Conservation (phyloP, 805 yeast species). For the Starmerella asiatica region DNA sequence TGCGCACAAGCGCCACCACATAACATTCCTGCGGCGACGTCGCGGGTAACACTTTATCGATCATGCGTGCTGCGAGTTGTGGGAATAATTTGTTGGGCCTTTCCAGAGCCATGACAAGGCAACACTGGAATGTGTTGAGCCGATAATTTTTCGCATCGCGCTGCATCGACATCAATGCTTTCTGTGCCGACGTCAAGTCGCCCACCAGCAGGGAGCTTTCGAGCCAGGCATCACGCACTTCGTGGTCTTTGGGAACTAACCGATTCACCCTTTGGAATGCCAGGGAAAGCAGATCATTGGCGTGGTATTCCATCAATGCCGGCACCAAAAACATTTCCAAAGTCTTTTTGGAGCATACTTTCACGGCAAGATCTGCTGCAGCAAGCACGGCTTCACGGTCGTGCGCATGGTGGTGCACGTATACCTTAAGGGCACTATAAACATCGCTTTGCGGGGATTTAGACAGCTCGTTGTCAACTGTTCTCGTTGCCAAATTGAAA, state of each 20-base stretch:
- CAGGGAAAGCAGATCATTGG: constrained; percentile 23
- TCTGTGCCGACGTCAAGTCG: constrained; percentile 16
- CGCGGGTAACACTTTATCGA: constrained; percentile 41
- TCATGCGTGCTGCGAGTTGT: constrained; percentile 44
- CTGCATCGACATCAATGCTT: constrained; percentile 20
- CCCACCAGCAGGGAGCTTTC: constrained; percentile 15
- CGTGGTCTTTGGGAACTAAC: constrained; percentile 14
- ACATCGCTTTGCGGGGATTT: constrained; percentile 47
- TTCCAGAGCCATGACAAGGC: constrained; percentile 35
- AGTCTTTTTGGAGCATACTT: constrained; percentile 9
- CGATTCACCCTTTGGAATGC: constrained; percentile 20
- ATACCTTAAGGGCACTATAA: constrained; percentile 25
- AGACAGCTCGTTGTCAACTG: constrained; percentile 36
- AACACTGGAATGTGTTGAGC: constrained; percentile 22
- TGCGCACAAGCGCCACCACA: constrained; percentile 41
- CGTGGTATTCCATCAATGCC: constrained; percentile 19
- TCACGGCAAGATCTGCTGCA: constrained; percentile 13
- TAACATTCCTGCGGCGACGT: constrained; percentile 51
- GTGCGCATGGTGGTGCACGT: constrained; percentile 7
- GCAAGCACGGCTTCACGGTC: constrained; percentile 10
- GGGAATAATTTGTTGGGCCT: constrained; percentile 39
- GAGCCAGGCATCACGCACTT: constrained; percentile 19
- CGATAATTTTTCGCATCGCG: constrained; percentile 20
- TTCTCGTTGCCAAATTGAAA: constrained; percentile 39
- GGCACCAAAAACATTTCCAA: constrained; percentile 23